Evolutionary conservation across 306 rosid genomes (phyloP), one percentile per base, ranked within the genome.

Genomic region (Quercus agrifolia): DNA sequence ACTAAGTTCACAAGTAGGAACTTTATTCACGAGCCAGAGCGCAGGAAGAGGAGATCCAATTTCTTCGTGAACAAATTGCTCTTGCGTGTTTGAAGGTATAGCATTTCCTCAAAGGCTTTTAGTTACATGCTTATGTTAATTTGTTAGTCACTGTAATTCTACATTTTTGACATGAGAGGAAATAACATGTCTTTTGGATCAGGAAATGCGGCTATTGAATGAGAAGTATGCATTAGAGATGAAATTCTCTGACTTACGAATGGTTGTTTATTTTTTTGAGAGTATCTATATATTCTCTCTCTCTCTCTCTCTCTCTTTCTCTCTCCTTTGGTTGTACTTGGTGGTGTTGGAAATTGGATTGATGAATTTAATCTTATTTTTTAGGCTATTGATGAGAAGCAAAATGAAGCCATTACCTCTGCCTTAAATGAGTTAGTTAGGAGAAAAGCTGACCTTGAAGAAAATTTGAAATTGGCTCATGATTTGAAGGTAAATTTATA

Each of bases 321-420:
- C 64, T 73, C 83, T 46, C 33, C 54, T 72, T 46, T 33, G 44
- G 20, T 54, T 63, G 33, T 17, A 56, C 74, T 27, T 64, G 20
- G 61, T 41, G 67, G 56, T 74, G 66, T 82, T 77, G 83, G 35
- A 38, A 73, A 56, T 52, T 56, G 62, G 12, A 10, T 25, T 13
- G 15, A 71, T 38, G 9, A 41, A 20, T 80, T 28, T 80, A 20
- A 5, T 18, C 76, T 33, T 75, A 56, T 71, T 63, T 75, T 55
- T 56, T 77, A 95, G 99, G 98, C 89, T 80, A 62, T 95, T 64
- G 99, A 95, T 82, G 97, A 92, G 76, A 95, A 87, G 88, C 98
- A 95, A 82, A 91, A 78, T 80, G 98, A 95, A 88, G 92, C 85
- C 56, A 85, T 88, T 79, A 81, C 91, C 44, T 83, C 99, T 54